Evolutionary conservation across 2,329 filamentous ascomycete genomes (phyloP), one percentile per base, ranked within the genome.

Genomic region (Hirsutella thompsonii): DNA sequence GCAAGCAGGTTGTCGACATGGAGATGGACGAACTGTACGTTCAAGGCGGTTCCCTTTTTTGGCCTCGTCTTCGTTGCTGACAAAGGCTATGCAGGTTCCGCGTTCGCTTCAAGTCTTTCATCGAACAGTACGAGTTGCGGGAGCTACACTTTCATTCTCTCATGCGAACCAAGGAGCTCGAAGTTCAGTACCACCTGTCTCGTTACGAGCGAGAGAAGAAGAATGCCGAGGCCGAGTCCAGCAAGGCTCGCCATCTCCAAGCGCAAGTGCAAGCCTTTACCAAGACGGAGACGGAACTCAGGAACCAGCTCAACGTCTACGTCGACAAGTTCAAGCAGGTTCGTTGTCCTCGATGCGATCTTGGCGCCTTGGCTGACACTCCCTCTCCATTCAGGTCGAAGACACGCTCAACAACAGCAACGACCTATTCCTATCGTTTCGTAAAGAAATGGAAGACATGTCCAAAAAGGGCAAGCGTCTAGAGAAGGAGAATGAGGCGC

Each of bases 271-370:
- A 89, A 50, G 93, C 88, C 2, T 95, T 96, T 59, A 92, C 88
- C 29, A 92, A 94, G 62, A 96, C 90, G 9, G 92, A 98, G 64
- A 83, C 85, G 14, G 90, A 96, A 62, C 72, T 98, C 42, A 73
- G 92, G 45, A 93, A 86, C 53, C 92, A 98, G 63, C 78, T 98
- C 53, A 96, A 95, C 60, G 90, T 95, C 52, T 98, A 98, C 55
- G 90, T 95, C 20, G 92, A 98, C 59, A 98, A 96, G 67, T 96
- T 96, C 67, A 96, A 96, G 69, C 92, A 98, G 84, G 90, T 94
- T 76, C 62, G 74, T 61, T 42, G 46, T 19, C 20, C 16, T 18
- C 19, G 9, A n/a, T 8, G 4, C 8, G 8, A 19, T 8, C 2
- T 9, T 3, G 5, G 8, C 10, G 9, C 16, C 2, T 20, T 16